Conservation (phyloP, 495 filamentous ascomycete species). For the Haplographium delicatum region DNA sequence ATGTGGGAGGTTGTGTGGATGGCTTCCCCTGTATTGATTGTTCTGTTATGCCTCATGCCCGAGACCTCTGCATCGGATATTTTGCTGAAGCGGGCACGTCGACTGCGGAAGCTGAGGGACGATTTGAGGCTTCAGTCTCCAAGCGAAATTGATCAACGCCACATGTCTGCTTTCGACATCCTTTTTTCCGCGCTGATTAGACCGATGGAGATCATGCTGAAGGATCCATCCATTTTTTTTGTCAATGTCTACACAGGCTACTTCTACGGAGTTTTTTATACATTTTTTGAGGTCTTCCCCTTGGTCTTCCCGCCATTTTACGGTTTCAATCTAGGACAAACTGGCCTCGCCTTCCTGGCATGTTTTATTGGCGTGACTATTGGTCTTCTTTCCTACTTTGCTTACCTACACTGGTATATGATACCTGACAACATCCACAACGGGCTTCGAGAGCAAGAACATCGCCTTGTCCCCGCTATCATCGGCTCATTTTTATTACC, state of each 20-base stretch:
- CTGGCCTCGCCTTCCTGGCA: conserved; percentile 58
- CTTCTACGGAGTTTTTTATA: conserved; percentile 60
- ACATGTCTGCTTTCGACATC: conserved; percentile 38
- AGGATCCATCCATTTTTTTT: conserved; percentile 56
- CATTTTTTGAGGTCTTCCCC: conserved; percentile 66
- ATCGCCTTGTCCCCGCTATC: conserved; percentile 47
- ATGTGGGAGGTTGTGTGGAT: conserved; percentile 45
- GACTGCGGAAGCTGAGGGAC: conserved; percentile 37
- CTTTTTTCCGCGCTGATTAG: conserved; percentile 51
- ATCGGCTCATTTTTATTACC: conserved; percentile 44
- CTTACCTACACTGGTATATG: conserved; percentile 37
- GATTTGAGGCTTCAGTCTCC: conserved; percentile 39
- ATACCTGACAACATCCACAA: conserved; percentile 37
- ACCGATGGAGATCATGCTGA: conserved; percentile 53
- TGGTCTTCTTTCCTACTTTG: conserved; percentile 39
- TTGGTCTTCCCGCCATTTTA: conserved; percentile 60
- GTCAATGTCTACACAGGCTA: conserved; percentile 55
- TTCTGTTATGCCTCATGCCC: conserved; percentile 37
- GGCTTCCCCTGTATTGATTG: conserved; percentile 35
- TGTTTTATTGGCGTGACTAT: conserved; percentile 48
- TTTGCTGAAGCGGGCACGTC: conserved; percentile 30
- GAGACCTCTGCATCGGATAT: conserved; percentile 40
- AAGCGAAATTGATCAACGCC: conserved; percentile 43
- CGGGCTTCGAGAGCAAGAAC: conserved; percentile 40
- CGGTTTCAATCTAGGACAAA: conserved; percentile 52